Evolutionary conservation across 129 eudicot species (phyloP).

Genomic region (Chrysanthemum lavandulifolium): DNA sequence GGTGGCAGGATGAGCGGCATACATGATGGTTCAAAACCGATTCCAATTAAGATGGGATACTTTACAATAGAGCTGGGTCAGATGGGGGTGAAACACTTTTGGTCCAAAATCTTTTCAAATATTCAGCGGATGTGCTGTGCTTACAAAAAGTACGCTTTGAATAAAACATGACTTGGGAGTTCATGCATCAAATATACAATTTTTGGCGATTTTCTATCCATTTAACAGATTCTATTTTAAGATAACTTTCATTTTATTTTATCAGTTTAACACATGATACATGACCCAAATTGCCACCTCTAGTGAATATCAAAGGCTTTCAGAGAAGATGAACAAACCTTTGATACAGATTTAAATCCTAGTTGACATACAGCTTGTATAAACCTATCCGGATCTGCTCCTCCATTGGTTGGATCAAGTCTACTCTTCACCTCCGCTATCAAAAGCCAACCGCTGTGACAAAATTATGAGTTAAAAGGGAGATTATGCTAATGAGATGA

Average conservation of each 20-base stretch:
- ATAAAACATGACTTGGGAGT: no score
- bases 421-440: conserved; percentile 98
- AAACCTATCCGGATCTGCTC: conserved; percentile 75
- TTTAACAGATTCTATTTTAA: not conserved
- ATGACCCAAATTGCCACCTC: not conserved
- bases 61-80: not conserved
- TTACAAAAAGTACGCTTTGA: no score
- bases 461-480: conserved; percentile 14
- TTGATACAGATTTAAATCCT: conserved; percentile 65
- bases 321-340: conserved; percentile 40
- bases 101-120: not conserved
- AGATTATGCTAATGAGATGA: not conserved
- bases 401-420: conserved; percentile 78
- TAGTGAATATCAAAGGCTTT: not conserved
- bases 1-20: no score
- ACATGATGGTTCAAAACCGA: no score
- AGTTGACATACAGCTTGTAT: conserved; percentile 63
- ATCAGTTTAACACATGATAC: not conserved
- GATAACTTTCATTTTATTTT: not conserved
- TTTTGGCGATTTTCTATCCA: not conserved
- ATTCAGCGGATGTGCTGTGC: no score
- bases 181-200: no score
- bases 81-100: not conserved
- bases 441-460: conserved; percentile 90
- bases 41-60: no score